Evolutionary conservation across 768 basidiomycete species (phyloP).

Genomic region (Lyophyllum decastes): DNA sequence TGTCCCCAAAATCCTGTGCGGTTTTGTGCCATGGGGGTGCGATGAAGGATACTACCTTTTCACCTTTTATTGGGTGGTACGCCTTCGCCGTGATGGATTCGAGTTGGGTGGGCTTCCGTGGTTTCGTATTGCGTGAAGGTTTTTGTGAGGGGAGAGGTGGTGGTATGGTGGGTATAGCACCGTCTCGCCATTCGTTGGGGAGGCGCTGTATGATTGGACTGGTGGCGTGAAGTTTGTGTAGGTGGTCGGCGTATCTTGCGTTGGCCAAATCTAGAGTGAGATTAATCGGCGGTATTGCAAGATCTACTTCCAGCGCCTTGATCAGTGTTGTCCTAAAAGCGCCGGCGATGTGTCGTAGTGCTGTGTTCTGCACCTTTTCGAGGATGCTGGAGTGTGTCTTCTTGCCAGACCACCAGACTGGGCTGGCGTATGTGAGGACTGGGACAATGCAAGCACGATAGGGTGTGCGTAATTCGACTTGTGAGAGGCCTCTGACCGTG

Average conservation of each 20-base stretch:
- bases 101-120: conserved; percentile 5
- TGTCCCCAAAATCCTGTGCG: neutral
- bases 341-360: conserved; percentile 31
- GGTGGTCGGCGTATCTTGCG: too few relatives aligned
- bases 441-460: too few relatives aligned
- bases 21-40: conserved; percentile 2
- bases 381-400: conserved; percentile 15
- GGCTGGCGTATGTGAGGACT: conserved; percentile 34
- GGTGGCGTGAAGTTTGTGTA: conserved; percentile 22
- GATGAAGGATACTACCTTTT: too few relatives aligned
- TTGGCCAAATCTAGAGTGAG: too few relatives aligned
- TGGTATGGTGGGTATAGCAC: conserved; percentile 5
- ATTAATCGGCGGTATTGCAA: too few relatives aligned
- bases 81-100: conserved; percentile 12
- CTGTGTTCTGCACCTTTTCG: conserved; percentile 27
- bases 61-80: too few relatives aligned
- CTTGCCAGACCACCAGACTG: conserved; percentile 32
- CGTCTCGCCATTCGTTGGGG: neutral
- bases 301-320: too few relatives aligned
- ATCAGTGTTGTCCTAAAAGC: too few relatives aligned
- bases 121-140: neutral
- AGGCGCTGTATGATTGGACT: neutral
- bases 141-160: conserved; percentile 21
- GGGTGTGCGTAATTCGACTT: conserved; percentile 23
- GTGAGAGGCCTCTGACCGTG: conserved; percentile 33